These are phyloP conservation scores for Viola pubescens DNA, from an alignment of 441 rosid genomes.

Conservation along the genomic window DNA sequence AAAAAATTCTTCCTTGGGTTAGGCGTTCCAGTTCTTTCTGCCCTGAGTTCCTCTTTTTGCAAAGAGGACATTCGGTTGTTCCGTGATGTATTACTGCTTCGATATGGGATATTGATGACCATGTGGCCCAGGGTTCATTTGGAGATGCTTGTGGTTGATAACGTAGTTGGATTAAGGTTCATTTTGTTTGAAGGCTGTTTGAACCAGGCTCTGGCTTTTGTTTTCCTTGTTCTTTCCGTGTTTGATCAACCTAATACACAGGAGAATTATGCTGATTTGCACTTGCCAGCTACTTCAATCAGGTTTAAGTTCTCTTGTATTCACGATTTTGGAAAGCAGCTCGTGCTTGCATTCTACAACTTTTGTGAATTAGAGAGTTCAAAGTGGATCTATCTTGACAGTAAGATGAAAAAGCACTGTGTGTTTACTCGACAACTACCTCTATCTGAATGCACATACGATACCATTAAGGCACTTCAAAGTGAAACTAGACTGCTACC, in stretches of 20 bases:
- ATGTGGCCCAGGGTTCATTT: constrained; percentile 67
- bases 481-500: constrained; percentile 29
- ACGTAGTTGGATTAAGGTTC: constrained; percentile 59
- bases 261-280: constrained; percentile 37
- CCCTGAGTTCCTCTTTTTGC: constrained; percentile 27
- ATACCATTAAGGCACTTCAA: constrained; percentile 48
- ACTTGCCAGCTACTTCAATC: constrained; percentile 64
- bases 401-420: constrained; percentile 45
- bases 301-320: constrained; percentile 56
- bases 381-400: constrained; percentile 53
- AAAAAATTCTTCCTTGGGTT: constrained; percentile 34
- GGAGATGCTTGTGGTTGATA: constrained; percentile 87
- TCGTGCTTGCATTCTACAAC: constrained; percentile 51
- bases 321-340: constrained; percentile 45
- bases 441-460: constrained; percentile 54
- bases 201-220: constrained; percentile 54
- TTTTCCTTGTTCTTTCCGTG: constrained; percentile 44
- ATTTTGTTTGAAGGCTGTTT: constrained; percentile 70
- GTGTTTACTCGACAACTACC: constrained; percentile 46
- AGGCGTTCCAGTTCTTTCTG: constrained; percentile 28
- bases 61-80: constrained; percentile 34
- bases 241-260: constrained; percentile 39
- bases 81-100: constrained; percentile 39
- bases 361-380: constrained; percentile 49
- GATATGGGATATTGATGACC: constrained; percentile 43